Base-by-base conservation (phyloP, 2,329 filamentous ascomycete genomes). In the Penicillium crustosum region DNA sequence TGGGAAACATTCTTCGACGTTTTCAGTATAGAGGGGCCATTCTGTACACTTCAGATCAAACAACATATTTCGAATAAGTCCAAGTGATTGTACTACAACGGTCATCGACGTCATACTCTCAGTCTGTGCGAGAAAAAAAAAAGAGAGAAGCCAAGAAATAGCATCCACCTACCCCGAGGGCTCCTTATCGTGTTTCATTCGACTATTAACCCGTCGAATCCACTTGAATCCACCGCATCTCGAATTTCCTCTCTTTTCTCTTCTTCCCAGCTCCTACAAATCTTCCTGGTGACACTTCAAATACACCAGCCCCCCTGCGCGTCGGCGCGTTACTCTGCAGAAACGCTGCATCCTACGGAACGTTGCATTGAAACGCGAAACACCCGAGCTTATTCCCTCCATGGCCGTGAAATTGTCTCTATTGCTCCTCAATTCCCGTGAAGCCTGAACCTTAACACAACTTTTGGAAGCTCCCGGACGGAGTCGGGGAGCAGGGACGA, bases 401-500 rank as follows among this genome's bases (percentile, higher is more conserved):
- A 64, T 52, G 58, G 51, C 57, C 50, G 50, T 61, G 50, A 53
- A 35, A 23, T 33, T 51, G 44, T 25, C 47, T 35, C 19, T 29
- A 13, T 45, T 53, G 12, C 41, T 60, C 27, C 53, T 43, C 49
- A 43, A 51, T 17, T 50, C 56, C 48, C 39, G 23, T 23, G 19
- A 55, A 44, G 41, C 23, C 47, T 51, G 12, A 39, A 52, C 15
- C 21, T 27, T 12, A 36, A 25, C n/a, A 42, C 4, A 33, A 31
- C 44, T 6, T n/a, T n/a, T 50, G 21, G 52, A 54, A 60, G 49
- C 52, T 49, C 36, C 39, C 55, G 45, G 56, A 42, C 53, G 56
- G 54, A 57, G 93, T 91, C 92, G 77, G 91, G 94, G 66, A 96
- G 70, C 69, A 65, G 64, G 64, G 65, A 73, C 61, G 49, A 74